phyloP scores from a whole-genome alignment of 148 eudicot species.

The Diospyros lotus region DNA sequence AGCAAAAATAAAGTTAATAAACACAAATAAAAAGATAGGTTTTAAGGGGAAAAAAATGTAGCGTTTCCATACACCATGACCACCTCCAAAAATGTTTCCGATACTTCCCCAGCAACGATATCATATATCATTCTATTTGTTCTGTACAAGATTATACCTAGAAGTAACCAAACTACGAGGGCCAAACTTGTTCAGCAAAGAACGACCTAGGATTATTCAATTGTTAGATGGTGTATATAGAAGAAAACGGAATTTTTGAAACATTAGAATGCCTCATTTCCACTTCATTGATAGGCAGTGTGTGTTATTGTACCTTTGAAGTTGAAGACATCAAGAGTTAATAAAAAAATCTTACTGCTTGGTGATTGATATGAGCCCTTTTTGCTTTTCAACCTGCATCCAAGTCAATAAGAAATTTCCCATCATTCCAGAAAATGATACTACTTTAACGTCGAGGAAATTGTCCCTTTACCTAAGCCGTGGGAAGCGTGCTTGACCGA shows the following conservation, averaged over 20 bases:
- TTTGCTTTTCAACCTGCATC: background rate
- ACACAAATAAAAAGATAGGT: too few relatives aligned
- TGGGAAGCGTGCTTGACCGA: background rate
- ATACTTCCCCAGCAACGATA: too few relatives aligned
- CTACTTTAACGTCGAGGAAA: background rate
- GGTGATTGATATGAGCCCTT: background rate
- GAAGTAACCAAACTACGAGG: too few relatives aligned
- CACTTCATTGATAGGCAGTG: background rate
- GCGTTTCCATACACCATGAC: too few relatives aligned
- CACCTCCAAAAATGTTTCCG: too few relatives aligned
- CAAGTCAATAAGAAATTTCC: background rate
- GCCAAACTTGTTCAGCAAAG: background rate
- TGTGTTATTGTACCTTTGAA: background rate
- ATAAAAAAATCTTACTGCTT: background rate
- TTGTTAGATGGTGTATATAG: too few relatives aligned
- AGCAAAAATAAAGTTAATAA: too few relatives aligned
- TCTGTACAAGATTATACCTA: too few relatives aligned
- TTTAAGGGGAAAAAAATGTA: too few relatives aligned
- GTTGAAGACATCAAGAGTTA: too few relatives aligned
- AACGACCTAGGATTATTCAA: too few relatives aligned
- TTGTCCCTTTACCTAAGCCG: background rate
- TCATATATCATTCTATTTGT: too few relatives aligned
- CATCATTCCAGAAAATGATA: background rate
- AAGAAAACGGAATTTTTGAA: background rate
- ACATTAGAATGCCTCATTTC: background rate